Conservation (phyloP, 2,329 filamentous ascomycete genomes). For the Exserohilum rostratum region DNA sequence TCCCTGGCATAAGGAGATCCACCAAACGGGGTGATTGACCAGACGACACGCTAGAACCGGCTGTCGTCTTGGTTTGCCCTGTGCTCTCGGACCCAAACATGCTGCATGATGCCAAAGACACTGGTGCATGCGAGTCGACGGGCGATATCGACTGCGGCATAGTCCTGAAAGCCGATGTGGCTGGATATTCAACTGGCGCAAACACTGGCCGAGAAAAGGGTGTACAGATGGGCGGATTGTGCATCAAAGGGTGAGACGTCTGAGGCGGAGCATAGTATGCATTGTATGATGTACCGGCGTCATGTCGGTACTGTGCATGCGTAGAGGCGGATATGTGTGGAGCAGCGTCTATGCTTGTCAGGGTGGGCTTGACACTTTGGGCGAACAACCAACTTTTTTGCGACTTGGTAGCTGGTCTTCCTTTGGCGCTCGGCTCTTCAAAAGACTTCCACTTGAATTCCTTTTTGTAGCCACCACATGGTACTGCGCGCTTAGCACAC, state of each 20-base stretch:
- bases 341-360: constrained; percentile 21
- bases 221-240: constrained; percentile 14
- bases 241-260: constrained; percentile 13
- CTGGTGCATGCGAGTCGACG: constrained; percentile 43
- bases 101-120: constrained; percentile 45
- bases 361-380: not conserved
- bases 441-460: constrained; percentile 78
- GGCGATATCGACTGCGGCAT: constrained; percentile 36
- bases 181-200: constrained; percentile 10
- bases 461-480: constrained; percentile 75
- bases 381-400: constrained; percentile 53
- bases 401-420: constrained; percentile 51
- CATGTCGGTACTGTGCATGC: constrained; percentile 6
- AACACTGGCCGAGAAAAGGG: constrained; percentile 21
- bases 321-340: constrained; percentile 9
- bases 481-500: constrained; percentile 68
- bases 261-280: constrained; percentile 21
- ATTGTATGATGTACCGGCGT: constrained; percentile 7
- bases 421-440: constrained; percentile 64
- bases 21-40: constrained; percentile 57
- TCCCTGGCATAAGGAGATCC: constrained; percentile 57
- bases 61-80: constrained; percentile 32
- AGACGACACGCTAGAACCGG: constrained; percentile 48
- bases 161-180: constrained; percentile 31
- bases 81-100: constrained; percentile 47